These are phyloP conservation scores for Phytophthora tentaculata DNA, from an alignment of 352 stramenopile genomes.

Conservation along the genomic window DNA sequence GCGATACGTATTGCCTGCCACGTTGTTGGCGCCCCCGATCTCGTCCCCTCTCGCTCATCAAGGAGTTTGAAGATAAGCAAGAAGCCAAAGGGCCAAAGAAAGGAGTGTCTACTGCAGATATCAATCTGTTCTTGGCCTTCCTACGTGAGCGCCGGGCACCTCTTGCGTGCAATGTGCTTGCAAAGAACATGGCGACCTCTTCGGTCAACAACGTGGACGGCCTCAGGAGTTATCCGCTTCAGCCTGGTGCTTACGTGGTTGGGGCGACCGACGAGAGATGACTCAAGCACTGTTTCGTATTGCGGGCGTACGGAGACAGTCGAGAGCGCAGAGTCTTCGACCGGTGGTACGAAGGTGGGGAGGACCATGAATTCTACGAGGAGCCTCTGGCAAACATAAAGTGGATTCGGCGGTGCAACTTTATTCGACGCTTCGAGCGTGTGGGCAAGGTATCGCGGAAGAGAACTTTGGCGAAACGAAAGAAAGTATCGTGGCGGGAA, in stretches of 20 bases:
- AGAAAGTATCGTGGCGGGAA: no score
- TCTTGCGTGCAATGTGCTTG: slow-evolving; percentile 6
- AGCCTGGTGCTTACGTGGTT: slow-evolving; percentile 3
- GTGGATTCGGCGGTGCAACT: no score
- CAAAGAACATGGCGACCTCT: background rate
- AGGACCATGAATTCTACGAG: background rate
- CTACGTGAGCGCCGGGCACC: background rate
- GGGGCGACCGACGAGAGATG: no score
- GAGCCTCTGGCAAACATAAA: slow-evolving; percentile 1
- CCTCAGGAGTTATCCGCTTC: background rate
- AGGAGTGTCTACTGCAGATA: background rate
- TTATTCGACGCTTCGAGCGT: background rate
- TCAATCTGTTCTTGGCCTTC: slow-evolving; percentile 3
- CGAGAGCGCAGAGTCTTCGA: background rate
- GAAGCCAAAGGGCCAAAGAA: background rate
- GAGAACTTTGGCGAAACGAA: background rate
- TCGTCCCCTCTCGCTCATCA: no score
- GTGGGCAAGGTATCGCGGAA: background rate
- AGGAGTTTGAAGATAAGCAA: background rate
- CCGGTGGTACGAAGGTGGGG: slow-evolving; percentile 8
- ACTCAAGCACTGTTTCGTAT: slow-evolving; percentile 8
- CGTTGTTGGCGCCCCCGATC: no score
- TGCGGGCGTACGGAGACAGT: background rate
- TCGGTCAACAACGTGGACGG: background rate
- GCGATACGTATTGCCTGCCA: no score